Conservation (phyloP, 257 asterid genomes). For the Solanum tarijense region DNA sequence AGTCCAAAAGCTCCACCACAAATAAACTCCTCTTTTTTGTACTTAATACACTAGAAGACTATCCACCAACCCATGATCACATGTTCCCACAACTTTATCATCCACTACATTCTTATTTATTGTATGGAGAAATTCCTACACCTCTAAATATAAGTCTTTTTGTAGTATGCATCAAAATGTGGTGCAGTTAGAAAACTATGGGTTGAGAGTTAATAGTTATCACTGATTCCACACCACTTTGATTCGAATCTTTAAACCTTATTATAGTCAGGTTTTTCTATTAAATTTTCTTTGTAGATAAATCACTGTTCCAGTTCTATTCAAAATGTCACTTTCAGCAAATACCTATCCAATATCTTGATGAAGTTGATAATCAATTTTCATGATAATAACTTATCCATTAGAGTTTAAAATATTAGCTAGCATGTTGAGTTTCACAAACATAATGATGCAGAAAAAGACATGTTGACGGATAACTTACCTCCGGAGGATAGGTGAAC, state of each 20-base stretch:
- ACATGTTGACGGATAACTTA: slow-evolving; percentile 27
- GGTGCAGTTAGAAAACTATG: neutral
- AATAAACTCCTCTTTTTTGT: neutral
- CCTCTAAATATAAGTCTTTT: neutral
- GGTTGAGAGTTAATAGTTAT: neutral
- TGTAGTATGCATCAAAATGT: neutral
- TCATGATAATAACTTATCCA: neutral
- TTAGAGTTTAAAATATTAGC: neutral
- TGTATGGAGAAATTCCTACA: neutral
- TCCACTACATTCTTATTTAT: neutral
- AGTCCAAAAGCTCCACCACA: neutral
- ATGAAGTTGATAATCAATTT: neutral
- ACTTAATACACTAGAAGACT: neutral
- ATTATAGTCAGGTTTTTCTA: neutral
- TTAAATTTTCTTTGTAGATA: neutral
- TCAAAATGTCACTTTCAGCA: neutral
- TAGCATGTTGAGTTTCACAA: neutral
- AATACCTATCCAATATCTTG: neutral
- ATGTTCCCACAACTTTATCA: neutral
- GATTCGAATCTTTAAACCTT: neutral
- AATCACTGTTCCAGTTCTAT: neutral
- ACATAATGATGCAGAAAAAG: neutral
- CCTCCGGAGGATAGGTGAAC: slow-evolving; percentile 80
- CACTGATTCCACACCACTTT: neutral
- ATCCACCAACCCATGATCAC: neutral